Conservation (phyloP, 441 rosid species). For the Arabidopsis hybrid region DNA sequence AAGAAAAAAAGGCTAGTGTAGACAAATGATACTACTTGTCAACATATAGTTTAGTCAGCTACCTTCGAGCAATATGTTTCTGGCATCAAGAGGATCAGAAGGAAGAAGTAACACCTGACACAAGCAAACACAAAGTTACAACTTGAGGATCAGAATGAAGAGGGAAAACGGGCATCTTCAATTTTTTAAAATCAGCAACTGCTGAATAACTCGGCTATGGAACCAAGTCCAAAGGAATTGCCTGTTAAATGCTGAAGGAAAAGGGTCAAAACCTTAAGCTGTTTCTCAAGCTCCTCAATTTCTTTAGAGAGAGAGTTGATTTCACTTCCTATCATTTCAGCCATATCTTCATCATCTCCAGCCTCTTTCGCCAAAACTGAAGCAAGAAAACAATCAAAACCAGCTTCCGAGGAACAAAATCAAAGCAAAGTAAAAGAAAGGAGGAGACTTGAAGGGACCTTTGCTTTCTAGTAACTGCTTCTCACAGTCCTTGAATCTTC, state of each 20-base stretch:
- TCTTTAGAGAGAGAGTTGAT: constrained; percentile 66
- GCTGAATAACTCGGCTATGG: background rate
- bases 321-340: constrained; percentile 88
- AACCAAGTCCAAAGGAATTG: constrained; percentile 18
- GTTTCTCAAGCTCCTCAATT: constrained; percentile 76
- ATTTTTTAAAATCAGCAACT: background rate
- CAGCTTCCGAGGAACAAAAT: constrained; percentile 15
- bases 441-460: constrained; percentile 53
- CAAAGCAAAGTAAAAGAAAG: background rate
- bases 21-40: constrained; percentile 17
- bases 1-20: background rate
- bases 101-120: constrained; percentile 80
- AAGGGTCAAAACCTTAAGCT: constrained; percentile 68
- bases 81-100: constrained; percentile 92
- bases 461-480: constrained; percentile 77
- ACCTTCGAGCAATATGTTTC: constrained; percentile 99
- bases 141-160: constrained; percentile 11
- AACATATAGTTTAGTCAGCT: constrained; percentile 27
- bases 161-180: background rate
- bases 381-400: constrained; percentile 25
- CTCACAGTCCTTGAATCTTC: constrained; percentile 84
- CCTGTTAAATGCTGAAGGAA: constrained; percentile 6
- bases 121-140: constrained; percentile 31
- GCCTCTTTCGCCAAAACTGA: constrained; percentile 82
- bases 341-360: constrained; percentile 86